Evolutionary conservation across 305 asterid species (phyloP), one percentile per base, ranked within the genome.

Genomic region (Rubia peregrina): DNA sequence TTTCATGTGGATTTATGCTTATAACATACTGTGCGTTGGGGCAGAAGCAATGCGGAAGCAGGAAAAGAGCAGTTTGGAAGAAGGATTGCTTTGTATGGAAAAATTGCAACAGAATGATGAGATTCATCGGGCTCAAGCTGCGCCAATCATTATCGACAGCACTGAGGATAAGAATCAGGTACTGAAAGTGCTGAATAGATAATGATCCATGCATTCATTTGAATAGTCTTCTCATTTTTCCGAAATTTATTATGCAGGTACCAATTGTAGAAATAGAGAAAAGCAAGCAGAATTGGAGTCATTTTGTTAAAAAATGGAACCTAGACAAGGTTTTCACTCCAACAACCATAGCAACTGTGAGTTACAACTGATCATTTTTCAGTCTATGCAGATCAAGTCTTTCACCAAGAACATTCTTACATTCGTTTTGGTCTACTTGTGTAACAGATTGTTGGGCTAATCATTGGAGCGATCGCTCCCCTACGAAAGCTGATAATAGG

Each of bases 281-380:
- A 61, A 59, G 70, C 41, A 76, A 65, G 57, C 71, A 69, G 48
- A 71, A 48, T 21, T 12, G 74, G 57, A 76, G 74, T 38, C 36
- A 10, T 14, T 76, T 55, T 65, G 67, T 59, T 0, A 62, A 56
- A 9, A 76, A 7, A 72, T 42, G 71, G 62, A 80, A 76, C 69
- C 70, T 80, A 22, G 74, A 73, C 68, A 67, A 76, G 76, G 24
- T 80, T 21, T 73, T 80, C 77, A 78, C 83, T n/a, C 83, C 83
- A 11, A 61, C 80, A 38, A 80, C 83, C 60, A 73, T 80, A 53
- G 83, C 83, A 26, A 80, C 80, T 55, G 83, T 80, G 46, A 65
- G 24, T 65, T 41, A 19, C 1, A 9, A 67, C 17, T 51, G 70
- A 53, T 68, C 60, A 38, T 9, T 38, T 36, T 63, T n/a, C n/a